phyloP scores from a whole-genome alignment of 257 asterid species.

The Scutellaria galericulata region DNA sequence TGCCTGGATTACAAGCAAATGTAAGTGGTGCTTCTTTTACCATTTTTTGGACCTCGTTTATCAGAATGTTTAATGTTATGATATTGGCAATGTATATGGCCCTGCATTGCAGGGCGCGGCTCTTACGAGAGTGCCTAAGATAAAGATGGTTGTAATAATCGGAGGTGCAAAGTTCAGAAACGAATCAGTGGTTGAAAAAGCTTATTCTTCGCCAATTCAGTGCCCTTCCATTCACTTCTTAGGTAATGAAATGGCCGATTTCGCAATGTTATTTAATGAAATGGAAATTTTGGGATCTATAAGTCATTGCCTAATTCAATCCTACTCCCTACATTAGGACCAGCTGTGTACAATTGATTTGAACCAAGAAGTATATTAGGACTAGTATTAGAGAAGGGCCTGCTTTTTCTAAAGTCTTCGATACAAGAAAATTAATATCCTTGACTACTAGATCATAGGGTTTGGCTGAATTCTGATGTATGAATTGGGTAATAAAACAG shows the following conservation, averaged over 20 bases:
- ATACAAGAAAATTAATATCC: neutral
- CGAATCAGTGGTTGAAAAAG: constrained; percentile 56
- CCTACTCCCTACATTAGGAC: no score
- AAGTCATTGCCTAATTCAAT: no score
- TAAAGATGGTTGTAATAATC: constrained; percentile 66
- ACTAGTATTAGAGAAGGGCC: no score
- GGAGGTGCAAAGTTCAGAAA: constrained; percentile 78
- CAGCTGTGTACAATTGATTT: no score
- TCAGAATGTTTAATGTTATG: neutral
- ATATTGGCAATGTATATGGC: neutral
- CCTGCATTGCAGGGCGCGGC: constrained; percentile 62
- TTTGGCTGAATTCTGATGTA: neutral
- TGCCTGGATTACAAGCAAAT: constrained; percentile 83
- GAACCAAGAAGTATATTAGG: neutral
- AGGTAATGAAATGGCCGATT: constrained; percentile 47
- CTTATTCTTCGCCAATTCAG: constrained; percentile 61
- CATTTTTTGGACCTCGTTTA: neutral
- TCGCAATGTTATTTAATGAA: neutral
- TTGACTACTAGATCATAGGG: constrained; percentile 16
- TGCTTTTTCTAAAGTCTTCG: neutral
- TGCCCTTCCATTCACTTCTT: constrained; percentile 85
- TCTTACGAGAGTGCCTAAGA: constrained; percentile 71
- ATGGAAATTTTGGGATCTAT: no score
- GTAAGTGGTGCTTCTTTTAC: constrained; percentile 39
- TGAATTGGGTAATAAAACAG: constrained; percentile 43